These are phyloP conservation scores for Chaetomium tenue DNA, from an alignment of 495 filamentous ascomycete species.

Conservation along the genomic window DNA sequence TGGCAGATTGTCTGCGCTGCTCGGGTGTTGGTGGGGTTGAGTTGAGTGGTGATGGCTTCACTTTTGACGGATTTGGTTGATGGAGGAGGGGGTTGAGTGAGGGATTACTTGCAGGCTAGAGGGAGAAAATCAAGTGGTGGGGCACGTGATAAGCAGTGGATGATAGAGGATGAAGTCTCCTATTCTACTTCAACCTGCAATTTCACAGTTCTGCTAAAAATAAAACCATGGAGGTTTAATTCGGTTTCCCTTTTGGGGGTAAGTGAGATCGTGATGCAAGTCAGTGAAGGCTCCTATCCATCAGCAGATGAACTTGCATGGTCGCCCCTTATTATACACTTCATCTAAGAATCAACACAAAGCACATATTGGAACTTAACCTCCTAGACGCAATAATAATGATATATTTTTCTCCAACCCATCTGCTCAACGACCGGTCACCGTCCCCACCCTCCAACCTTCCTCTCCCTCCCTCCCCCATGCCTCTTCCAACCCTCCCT, in stretches of 20 bases:
- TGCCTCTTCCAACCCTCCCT: too few species aligned
- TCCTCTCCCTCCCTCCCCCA: background rate
- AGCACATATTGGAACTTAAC: too few species aligned
- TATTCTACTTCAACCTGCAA: background rate
- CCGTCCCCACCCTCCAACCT: background rate
- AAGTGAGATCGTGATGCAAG: too few species aligned
- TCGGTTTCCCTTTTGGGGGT: too few species aligned
- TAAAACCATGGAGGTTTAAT: too few species aligned
- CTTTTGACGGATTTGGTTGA: conserved; percentile 26
- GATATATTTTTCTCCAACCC: too few species aligned
- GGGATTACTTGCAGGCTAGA: background rate
- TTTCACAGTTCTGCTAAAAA: too few species aligned
- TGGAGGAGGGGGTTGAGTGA: background rate
- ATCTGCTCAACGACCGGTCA: background rate
- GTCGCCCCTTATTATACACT: too few species aligned
- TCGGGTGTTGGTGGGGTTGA: background rate
- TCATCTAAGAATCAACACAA: too few species aligned
- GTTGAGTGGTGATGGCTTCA: conserved; percentile 29
- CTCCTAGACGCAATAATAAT: too few species aligned
- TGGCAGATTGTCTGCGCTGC: background rate
- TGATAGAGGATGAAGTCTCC: background rate
- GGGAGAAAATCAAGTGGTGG: conserved; percentile 4
- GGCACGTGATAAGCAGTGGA: conserved; percentile 28
- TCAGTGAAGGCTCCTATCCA: too few species aligned
- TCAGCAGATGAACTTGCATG: too few species aligned